Percentiles rank a stretch among this genome's conserved stretches.
Evolutionary conservation across 768 basidiomycete species (phyloP).

Genomic region (Russula sp.): DNA sequence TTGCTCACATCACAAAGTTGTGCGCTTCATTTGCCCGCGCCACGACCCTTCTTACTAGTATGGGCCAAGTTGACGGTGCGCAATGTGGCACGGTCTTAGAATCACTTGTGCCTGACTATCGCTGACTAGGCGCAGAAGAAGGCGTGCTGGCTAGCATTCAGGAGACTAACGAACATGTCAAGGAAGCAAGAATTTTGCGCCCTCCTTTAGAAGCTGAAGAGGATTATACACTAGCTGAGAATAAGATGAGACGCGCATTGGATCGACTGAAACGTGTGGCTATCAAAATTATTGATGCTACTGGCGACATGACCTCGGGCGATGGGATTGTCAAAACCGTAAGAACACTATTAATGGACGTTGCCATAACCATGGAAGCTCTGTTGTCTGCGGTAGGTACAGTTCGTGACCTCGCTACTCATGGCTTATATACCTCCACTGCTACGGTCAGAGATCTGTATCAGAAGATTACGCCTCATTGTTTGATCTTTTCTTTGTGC

Average conservation of each 20-base stretch:
- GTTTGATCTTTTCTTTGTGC: constrained; percentile 48
- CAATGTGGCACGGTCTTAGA: not conserved
- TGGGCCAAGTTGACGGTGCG: constrained; percentile 13
- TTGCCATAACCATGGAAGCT: constrained; percentile 21
- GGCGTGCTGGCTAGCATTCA: constrained; percentile 5
- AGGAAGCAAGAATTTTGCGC: not conserved
- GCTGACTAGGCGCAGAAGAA: constrained; percentile 5
- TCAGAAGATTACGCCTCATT: constrained; percentile 36
- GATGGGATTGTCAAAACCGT: constrained; percentile 10
- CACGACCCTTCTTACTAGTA: constrained; percentile 3
- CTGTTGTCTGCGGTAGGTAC: not conserved
- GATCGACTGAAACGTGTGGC: constrained; percentile 50
- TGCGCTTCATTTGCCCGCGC: constrained; percentile 19
- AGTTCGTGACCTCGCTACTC: not conserved
- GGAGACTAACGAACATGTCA: constrained; percentile 9
- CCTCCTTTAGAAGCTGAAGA: constrained; percentile 25
- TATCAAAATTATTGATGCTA: constrained; percentile 40
- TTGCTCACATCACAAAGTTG: constrained; percentile 14
- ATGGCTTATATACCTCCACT: not conserved
- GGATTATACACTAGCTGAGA: constrained; percentile 34
- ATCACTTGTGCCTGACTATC: not conserved
- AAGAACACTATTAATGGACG: constrained; percentile 31
- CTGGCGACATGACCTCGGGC: not conserved
- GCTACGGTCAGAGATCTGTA: constrained; percentile 21
- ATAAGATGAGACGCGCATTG: constrained; percentile 53